Percentiles rank a stretch among this genome's conserved stretches.
Evolutionary conservation across 23 red algal genomes (phyloP).

Genomic region (Gracilariopsis chorda): DNA sequence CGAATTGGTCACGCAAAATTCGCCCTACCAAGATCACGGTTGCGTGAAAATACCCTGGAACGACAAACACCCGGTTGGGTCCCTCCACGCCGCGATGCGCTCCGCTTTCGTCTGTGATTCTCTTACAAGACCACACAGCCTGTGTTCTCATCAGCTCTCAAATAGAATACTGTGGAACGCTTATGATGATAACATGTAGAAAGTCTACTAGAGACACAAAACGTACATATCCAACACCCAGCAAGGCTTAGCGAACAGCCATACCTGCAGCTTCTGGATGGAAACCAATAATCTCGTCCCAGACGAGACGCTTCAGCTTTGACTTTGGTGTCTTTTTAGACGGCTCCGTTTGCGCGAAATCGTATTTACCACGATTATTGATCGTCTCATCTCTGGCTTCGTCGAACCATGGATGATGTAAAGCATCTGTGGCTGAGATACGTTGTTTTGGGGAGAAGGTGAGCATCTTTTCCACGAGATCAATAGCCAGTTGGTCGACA

Average conservation of each 20-base stretch:
- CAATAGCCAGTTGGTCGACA: constrained; percentile 57
- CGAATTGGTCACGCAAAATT: too few species aligned
- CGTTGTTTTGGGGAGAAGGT: constrained; percentile 75
- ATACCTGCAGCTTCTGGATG: constrained; percentile 34
- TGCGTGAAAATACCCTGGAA: too few species aligned
- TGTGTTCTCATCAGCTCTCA: too few species aligned
- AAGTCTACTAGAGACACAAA: too few species aligned
- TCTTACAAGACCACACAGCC: too few species aligned
- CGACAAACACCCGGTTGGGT: too few species aligned
- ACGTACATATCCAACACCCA: too few species aligned
- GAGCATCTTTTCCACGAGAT: constrained; percentile 81
- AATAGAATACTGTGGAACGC: too few species aligned
- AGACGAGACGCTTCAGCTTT: constrained; percentile 44
- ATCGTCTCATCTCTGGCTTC: constrained; percentile 11
- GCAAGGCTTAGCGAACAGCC: not conserved
- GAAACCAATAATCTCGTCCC: constrained; percentile 49
- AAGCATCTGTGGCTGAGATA: constrained; percentile 64
- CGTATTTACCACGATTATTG: not conserved
- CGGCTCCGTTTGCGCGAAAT: constrained; percentile 46
- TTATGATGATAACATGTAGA: too few species aligned
- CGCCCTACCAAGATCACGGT: too few species aligned
- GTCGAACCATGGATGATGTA: constrained; percentile 85
- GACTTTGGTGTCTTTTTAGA: constrained; percentile 31
- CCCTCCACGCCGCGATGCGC: too few species aligned
- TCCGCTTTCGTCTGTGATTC: too few species aligned